A percentile compares a stretch with the other conserved stretches of the same genome.
Evolutionary conservation across 2,329 filamentous ascomycete species (phyloP).

Genomic region (Elsinoe batatas): DNA sequence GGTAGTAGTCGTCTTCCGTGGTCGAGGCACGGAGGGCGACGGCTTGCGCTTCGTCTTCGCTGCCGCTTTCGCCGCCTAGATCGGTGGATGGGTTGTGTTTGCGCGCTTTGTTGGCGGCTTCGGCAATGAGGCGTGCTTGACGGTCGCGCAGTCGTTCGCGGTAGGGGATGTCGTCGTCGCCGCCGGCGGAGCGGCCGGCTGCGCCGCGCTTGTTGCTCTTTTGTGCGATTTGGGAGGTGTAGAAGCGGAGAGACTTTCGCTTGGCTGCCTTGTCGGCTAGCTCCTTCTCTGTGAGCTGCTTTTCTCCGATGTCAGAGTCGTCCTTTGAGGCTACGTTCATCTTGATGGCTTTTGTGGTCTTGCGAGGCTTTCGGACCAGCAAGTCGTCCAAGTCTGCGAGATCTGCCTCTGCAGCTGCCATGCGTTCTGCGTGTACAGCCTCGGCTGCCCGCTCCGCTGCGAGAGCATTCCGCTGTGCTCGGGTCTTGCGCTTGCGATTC

Average conservation of each 20-base stretch:
- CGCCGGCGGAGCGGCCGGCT: constrained; percentile 63
- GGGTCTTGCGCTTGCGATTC: constrained; percentile 33
- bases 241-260: constrained; percentile 91
- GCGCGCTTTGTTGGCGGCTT: constrained; percentile 74
- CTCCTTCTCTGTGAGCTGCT: constrained; percentile 63
- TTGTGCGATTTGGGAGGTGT: constrained; percentile 94
- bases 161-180: constrained; percentile 76
- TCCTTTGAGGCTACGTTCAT: constrained; percentile 30
- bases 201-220: constrained; percentile 78
- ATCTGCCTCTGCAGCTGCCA: constrained; percentile 54
- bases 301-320: constrained; percentile 87
- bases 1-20: constrained; percentile 73
- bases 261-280: constrained; percentile 78
- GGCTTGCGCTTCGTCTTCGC: constrained; percentile 49
- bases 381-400: constrained; percentile 63
- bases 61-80: constrained; percentile 61
- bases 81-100: constrained; percentile 55
- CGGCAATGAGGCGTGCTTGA: constrained; percentile 75
- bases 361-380: constrained; percentile 35
- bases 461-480: constrained; percentile 42
- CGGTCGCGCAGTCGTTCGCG: constrained; percentile 80
- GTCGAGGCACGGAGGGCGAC: constrained; percentile 39
- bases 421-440: constrained; percentile 43
- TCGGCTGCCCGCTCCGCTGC: constrained; percentile 46
- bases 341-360: constrained; percentile 15